Evolutionary conservation across 345 rosid genomes (phyloP).

Genomic region (Camelina sativa): DNA sequence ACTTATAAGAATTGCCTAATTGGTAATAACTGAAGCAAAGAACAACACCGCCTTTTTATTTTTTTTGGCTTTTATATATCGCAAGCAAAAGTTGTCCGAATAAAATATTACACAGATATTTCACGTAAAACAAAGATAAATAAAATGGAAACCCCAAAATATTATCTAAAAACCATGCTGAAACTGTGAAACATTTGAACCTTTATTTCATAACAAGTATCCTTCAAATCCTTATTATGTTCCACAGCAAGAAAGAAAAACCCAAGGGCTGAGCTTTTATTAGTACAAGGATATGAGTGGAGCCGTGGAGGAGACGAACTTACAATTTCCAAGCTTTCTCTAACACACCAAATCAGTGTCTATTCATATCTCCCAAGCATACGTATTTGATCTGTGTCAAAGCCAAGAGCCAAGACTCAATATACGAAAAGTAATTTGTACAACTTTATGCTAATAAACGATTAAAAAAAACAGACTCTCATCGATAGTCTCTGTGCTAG

Average conservation of each 20-base stretch:
- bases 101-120: slow-evolving; percentile 17
- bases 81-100: slow-evolving; percentile 23
- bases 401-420: slow-evolving; percentile 17
- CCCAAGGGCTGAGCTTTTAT: slow-evolving; percentile 25
- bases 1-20: background rate
- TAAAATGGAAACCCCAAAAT: background rate
- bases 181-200: background rate
- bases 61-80: background rate
- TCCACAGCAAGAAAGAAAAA: background rate
- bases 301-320: slow-evolving; percentile 18
- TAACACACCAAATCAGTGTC: slow-evolving; percentile 47
- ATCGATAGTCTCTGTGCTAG: slow-evolving; percentile 1
- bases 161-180: slow-evolving; percentile 14
- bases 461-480: background rate
- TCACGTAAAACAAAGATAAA: slow-evolving; percentile 4
- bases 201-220: slow-evolving; percentile 19
- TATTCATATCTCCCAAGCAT: slow-evolving; percentile 88
- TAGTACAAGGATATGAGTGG: slow-evolving; percentile 3
- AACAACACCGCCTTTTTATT: background rate
- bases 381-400: slow-evolving; percentile 71
- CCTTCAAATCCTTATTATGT: slow-evolving; percentile 21
- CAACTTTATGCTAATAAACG: background rate
- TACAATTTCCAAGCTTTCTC: slow-evolving; percentile 22
- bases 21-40: slow-evolving; percentile 23
- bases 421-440: slow-evolving; percentile 7